Conservation (phyloP, 345 rosid species). For the Gossypium longicalyx region DNA sequence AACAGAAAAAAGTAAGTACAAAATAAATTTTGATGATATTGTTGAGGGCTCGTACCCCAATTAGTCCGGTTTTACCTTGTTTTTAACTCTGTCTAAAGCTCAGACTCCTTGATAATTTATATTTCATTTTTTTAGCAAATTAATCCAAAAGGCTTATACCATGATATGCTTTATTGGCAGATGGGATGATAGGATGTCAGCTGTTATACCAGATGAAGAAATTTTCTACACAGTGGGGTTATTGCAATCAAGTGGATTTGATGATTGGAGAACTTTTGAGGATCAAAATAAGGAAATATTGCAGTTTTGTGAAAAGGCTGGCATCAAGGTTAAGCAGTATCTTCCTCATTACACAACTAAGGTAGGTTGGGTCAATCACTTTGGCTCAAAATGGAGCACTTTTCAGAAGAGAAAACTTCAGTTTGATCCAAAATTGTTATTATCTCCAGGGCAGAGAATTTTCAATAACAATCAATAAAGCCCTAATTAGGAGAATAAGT, state of each 20-base stretch:
- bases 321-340: slow-evolving; percentile 60
- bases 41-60: too few species aligned
- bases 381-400: slow-evolving; percentile 69
- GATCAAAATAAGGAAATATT: slow-evolving; percentile 53
- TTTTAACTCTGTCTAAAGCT: neutral
- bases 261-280: slow-evolving; percentile 50
- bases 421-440: slow-evolving; percentile 74
- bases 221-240: slow-evolving; percentile 79
- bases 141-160: neutral
- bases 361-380: slow-evolving; percentile 65
- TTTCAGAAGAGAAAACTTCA: slow-evolving; percentile 48
- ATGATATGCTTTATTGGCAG: slow-evolving; percentile 27
- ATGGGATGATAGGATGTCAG: slow-evolving; percentile 78
- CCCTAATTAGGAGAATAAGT: neutral
- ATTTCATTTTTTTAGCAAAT: neutral
- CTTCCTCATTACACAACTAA: slow-evolving; percentile 46
- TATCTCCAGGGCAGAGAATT: slow-evolving; percentile 86
- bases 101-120: too few species aligned
- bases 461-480: slow-evolving; percentile 31
- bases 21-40: neutral
- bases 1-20: slow-evolving; percentile 56
- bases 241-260: slow-evolving; percentile 59
- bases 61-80: too few species aligned
- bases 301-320: slow-evolving; percentile 47
- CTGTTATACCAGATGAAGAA: slow-evolving; percentile 66